Base-by-base conservation (phyloP, 345 rosid genomes). In the Rhodomyrtus tomentosa region DNA sequence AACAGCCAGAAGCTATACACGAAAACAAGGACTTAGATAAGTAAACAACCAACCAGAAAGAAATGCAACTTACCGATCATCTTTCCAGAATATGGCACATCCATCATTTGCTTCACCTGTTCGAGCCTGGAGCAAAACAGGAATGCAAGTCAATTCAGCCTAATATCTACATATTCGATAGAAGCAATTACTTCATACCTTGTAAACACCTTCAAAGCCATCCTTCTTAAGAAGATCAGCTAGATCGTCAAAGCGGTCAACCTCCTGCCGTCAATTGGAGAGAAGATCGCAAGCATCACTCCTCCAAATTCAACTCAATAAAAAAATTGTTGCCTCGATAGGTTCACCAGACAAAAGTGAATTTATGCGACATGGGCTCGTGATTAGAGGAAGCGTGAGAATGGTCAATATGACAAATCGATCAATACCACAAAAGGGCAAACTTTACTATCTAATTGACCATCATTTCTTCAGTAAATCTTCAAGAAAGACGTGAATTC, bases 21-120 rank as follows among this genome's bases (percentile, higher is more conserved):
- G 6, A 32, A 59, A 8, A 32, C 21, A 29, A 59, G 74, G 6
- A 42, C 56, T n/a, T 21, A 59, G 79, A 58, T 42, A 40, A 58
- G 10, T 8, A 49, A 59, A 84, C 2, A n/a, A 53, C 32, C 55
- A 21, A 40, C 72, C 84, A 83, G 24, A 84, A 36, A 73, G n/a
- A 20, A 27, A 68, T 52, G 49, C 49, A 40, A 53, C 92, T 94
- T 92, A 96, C 99, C 56, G 72, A 50, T 92, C 86, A 4, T 92
- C 92, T 85, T 91, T 93, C 99, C 98, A 96, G 89, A 94, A 96
- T 55, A 93, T 89, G 80, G 99, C 98, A 89, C 98, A 94, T 49
- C 98, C 98, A 90, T 96, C 99, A 86, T 82, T 85, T 36, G 95
- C 96, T 85, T 92, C 96, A 85, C 98, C 98, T 14, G 96, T 96